A percentile compares a stretch with the other conserved stretches of the same genome.
phyloP scores from a whole-genome alignment of 257 asterid species.

The Solanum arcanum region DNA sequence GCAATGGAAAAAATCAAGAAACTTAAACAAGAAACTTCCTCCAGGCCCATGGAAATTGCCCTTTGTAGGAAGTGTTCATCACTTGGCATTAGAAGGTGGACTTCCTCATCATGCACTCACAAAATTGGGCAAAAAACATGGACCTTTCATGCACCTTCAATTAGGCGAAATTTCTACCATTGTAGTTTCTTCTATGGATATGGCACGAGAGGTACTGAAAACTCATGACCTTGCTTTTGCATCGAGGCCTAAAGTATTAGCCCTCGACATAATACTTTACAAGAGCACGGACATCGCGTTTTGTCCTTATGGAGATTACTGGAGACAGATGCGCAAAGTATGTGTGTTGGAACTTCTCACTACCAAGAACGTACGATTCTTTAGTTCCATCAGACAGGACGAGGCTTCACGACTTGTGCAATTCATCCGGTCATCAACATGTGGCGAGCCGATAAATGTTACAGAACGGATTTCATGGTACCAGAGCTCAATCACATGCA shows the following conservation, averaged over 20 bases:
- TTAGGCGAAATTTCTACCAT: slow-evolving; percentile 22
- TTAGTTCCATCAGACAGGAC: slow-evolving; percentile 4
- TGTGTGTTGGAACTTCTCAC: slow-evolving; percentile 28
- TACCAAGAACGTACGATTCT: slow-evolving; percentile 10
- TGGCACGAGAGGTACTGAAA: not conserved
- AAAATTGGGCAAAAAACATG: slow-evolving; percentile 10
- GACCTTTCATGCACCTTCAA: slow-evolving; percentile 23
- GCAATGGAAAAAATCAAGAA: not conserved
- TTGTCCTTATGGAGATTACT: slow-evolving; percentile 24
- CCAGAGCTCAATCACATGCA: not conserved
- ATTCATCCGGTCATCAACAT: not conserved
- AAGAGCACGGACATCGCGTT: slow-evolving; percentile 8
- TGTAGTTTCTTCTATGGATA: slow-evolving; percentile 14
- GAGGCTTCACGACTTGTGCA: slow-evolving; percentile 4
- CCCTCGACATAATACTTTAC: slow-evolving; percentile 11
- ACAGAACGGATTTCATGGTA: not conserved
- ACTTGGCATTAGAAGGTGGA: not conserved
- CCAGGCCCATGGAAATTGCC: not conserved
- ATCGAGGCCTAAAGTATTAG: slow-evolving; percentile 11
- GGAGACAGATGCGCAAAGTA: slow-evolving; percentile 33
- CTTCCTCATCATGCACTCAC: slow-evolving; percentile 9
- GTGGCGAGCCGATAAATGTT: not conserved
- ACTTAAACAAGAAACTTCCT: not conserved
- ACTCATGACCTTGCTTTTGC: slow-evolving; percentile 18
- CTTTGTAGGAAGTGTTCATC: slow-evolving; percentile 22